These are phyloP conservation scores for Blastocystis sp. DNA, from an alignment of 352 stramenopile species.

Conservation along the genomic window DNA sequence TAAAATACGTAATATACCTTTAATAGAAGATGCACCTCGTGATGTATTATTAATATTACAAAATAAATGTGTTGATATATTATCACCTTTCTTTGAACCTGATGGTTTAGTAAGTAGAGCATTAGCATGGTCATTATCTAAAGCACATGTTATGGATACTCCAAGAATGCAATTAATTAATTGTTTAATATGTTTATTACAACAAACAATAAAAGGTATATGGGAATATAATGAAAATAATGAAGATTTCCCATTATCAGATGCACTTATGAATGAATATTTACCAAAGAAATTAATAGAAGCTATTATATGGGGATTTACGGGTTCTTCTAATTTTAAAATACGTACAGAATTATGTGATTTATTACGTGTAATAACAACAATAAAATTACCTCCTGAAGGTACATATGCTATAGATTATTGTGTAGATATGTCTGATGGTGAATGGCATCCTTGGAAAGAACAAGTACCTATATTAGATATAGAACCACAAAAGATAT, in stretches of 20 bases:
- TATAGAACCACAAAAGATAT: slow-evolving; percentile 72
- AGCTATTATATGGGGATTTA: slow-evolving; percentile 90
- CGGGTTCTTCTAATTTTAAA: slow-evolving; percentile 73
- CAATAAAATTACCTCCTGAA: slow-evolving; percentile 58
- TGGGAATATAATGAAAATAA: slow-evolving; percentile 96
- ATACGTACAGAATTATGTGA: slow-evolving; percentile 71
- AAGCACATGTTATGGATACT: slow-evolving; percentile 83
- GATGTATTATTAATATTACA: slow-evolving; percentile 19
- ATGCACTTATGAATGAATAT: slow-evolving; percentile 82
- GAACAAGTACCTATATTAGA: slow-evolving; percentile 83
- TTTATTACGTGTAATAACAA: slow-evolving; percentile 63
- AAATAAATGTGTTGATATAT: slow-evolving; percentile 17
- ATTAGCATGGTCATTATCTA: slow-evolving; percentile 66
- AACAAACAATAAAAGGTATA: slow-evolving; percentile 70
- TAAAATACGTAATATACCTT: slow-evolving; percentile 9
- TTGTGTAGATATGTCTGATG: slow-evolving; percentile 81
- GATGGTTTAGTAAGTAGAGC: slow-evolving; percentile 63
- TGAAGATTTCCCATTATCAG: slow-evolving; percentile 82
- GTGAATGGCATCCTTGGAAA: slow-evolving; percentile 81
- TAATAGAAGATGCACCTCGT: slow-evolving; percentile 2
- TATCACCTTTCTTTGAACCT: slow-evolving; percentile 45
- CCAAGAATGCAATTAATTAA: slow-evolving; percentile 73
- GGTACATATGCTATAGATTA: slow-evolving; percentile 70
- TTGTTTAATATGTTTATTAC: slow-evolving; percentile 82
- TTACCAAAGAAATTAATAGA: slow-evolving; percentile 88